Percentiles rank a stretch among this genome's conserved stretches.
Evolutionary conservation across 768 basidiomycete species (phyloP).

Genomic region (Boletus pseudo-olivaceus): DNA sequence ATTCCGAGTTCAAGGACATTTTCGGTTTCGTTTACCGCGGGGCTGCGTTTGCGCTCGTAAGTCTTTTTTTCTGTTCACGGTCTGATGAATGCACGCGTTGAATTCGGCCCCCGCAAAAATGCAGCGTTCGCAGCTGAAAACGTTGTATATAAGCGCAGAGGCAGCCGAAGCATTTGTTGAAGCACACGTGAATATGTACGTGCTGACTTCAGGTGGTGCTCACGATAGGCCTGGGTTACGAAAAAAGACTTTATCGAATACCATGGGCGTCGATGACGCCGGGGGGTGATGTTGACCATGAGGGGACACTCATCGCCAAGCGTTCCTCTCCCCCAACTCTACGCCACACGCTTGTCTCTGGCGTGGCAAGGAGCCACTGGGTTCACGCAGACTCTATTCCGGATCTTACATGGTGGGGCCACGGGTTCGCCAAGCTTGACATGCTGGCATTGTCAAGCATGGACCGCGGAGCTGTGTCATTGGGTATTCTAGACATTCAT

Average conservation of each 20-base stretch:
- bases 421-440: not conserved
- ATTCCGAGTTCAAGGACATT: conserved; percentile 40
- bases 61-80: conserved; percentile 7
- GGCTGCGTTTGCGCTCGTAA: conserved; percentile 38
- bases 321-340: not conserved
- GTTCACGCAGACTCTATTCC: not conserved
- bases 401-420: conserved; percentile 8
- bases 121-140: conserved; percentile 32
- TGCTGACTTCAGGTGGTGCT: conserved; percentile 2
- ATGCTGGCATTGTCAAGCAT: not conserved
- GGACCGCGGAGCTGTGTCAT: not conserved
- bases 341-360: not conserved
- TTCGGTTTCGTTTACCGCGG: conserved; percentile 41
- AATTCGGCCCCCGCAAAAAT: not conserved
- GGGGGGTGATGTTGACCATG: conserved; percentile 8
- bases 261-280: conserved; percentile 6
- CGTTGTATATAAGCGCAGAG: conserved; percentile 19
- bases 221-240: not conserved
- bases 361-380: not conserved
- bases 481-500: not conserved
- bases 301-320: not conserved
- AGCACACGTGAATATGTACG: conserved; percentile 38
- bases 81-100: not conserved
- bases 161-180: conserved; percentile 33
- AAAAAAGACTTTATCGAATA: not conserved